Evolutionary conservation across 2,329 filamentous ascomycete genomes (phyloP), one percentile per base, ranked within the genome.

Genomic region (Neonectria neomacrospora): DNA sequence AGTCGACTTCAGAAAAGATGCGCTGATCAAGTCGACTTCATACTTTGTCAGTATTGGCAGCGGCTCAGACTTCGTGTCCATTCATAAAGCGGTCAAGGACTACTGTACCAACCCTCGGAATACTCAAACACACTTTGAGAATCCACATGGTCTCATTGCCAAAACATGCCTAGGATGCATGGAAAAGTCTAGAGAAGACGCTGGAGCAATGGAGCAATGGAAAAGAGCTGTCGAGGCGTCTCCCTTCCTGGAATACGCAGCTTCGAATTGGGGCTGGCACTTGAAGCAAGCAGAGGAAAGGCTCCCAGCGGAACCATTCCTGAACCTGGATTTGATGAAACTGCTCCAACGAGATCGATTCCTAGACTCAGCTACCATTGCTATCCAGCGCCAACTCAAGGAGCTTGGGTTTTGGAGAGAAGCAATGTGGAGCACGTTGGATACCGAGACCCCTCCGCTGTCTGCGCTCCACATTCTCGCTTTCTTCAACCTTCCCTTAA

Each of bases 11-110:
- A 48, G 41, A n/a, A 48, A 28, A 8, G 42, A 34, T 12, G 37
- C 9, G 18, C 20, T 56, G 5, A 12, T 28, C 22, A 48, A 56
- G n/a, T 20, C 54, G 3, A 56, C 54, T n/a, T 48, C 28, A 12
- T 56, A 56, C 10, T 48, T 56, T 20, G 16, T 48, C 6, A 34
- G 18, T 14, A 39, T 56, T 37, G 30, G 54, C 20, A 32, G 7
- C 28, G 23, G 26, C 30, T 18, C 32, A n/a, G 42, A 48, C 11
- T 48, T 23, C 18, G 28, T 56, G 6, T 47, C 54, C 11, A 48
- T 56, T 20, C 54, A 56, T 18, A 56, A 56, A 37, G 54, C 42
- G 11, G 30, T 48, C 30, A 56, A 56, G 26, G 54, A 56, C 54
- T 56, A 47, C n/a, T 48, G 30, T 16, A 26, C 28, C 8, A 14